Evolutionary conservation across 116 monocot species (phyloP).

Genomic region (Trichopus zeylanicus): DNA sequence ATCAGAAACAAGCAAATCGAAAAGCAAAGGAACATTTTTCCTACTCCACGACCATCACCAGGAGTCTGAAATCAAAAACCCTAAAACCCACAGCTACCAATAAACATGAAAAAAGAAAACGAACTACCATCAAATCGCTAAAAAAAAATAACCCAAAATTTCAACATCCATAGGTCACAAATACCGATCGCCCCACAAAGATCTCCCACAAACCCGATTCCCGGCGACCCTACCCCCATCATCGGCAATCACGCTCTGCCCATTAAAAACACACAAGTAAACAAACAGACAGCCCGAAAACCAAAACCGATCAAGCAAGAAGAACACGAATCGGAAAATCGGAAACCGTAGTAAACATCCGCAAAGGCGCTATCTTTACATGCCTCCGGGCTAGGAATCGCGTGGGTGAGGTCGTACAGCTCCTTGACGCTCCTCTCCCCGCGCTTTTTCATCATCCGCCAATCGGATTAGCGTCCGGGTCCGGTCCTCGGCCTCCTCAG

Average conservation of each 20-base stretch:
- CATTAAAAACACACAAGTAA: too few species aligned
- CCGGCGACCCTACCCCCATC: too few species aligned
- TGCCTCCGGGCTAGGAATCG: slow-evolving; percentile 35
- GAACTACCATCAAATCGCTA: too few species aligned
- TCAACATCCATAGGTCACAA: too few species aligned
- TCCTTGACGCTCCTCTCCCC: slow-evolving; percentile 19
- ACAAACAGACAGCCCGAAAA: too few species aligned
- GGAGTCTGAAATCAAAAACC: not conserved
- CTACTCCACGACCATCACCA: not conserved
- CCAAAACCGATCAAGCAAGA: not conserved
- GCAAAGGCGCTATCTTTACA: slow-evolving; percentile 24
- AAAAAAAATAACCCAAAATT: too few species aligned
- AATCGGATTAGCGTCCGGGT: not conserved
- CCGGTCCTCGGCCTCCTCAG: too few species aligned
- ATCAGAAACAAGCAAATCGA: not conserved
- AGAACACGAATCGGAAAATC: slow-evolving; percentile 1
- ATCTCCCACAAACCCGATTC: too few species aligned
- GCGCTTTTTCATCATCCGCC: slow-evolving; percentile 21
- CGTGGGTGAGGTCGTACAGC: slow-evolving; percentile 25
- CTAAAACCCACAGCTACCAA: not conserved
- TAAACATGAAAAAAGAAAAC: not conserved
- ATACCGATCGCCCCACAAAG: too few species aligned
- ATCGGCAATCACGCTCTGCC: too few species aligned
- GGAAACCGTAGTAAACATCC: not conserved
- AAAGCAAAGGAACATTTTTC: not conserved